Base-by-base conservation (phyloP, 1,284 basidiomycete species). In the Leccinum colubrinum region DNA sequence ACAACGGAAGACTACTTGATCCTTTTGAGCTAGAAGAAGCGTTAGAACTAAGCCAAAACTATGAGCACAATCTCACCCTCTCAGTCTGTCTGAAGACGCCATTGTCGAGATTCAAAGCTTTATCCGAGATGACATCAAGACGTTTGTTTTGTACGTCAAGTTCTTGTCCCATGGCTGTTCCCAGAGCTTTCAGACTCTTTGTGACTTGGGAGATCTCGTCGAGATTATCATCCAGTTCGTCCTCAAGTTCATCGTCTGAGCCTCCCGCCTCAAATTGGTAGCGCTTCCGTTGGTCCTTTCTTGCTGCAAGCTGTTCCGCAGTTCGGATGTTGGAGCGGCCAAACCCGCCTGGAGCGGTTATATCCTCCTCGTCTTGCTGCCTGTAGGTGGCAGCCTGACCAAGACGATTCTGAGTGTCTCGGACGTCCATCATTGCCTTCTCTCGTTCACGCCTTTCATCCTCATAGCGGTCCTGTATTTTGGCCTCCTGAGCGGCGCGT, bases 231-330 rank as follows among this genome's bases (percentile, higher is more conserved):
- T 98, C 97, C 25, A 98, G 74, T 74, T 96, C 89, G 69, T 94
- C 87, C 77, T 98, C 96, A 1, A 98, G 68, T 78, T 98, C 95
- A 71, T 99, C 96, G 72, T 99, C 97, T n/a, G 92, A 95, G 15
- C 85, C 93, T 41, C 89, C 93, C n/a, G 89, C 88, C 68, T 99
- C 97, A 70, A 98, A 98, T 76, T 98, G 96, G 76, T 88, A 99
- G 30, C 93, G 85, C 71, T 88, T 86, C 64, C 93, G 80, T 72
- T 93, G 90, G 55, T 91, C 87, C 72, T 88, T 86, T 66, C 83
- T 78, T 14, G 73, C 71, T 20, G 77, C 71, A 59, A 81, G 74
- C 66, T 88, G 82, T 55, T 80, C 78, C 12, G 78, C 74, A 3
- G 82, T 82, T 67, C 74, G 79, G 64, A 78, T 76, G 46, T 83